Evolutionary conservation across 2,329 filamentous ascomycete genomes (phyloP), one percentile per base, ranked within the genome.

Genomic region (Monosporascus cannonballus): DNA sequence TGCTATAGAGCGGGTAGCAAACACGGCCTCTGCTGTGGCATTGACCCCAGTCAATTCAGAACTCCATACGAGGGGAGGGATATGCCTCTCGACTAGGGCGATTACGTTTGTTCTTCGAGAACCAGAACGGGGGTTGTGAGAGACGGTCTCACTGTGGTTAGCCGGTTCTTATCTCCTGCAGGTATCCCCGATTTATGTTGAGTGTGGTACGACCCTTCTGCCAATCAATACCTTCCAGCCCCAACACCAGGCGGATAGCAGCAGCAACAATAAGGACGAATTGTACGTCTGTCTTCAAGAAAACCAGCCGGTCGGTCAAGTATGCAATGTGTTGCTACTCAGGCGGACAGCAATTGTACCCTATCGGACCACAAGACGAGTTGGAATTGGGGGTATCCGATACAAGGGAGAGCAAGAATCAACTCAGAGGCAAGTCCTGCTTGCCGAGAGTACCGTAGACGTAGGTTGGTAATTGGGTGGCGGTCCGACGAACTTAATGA

Each of bases 1-100:
- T 51, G 54, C 49, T 56, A 58, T 56, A 54, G 52, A 54, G 60
- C 56, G 47, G 49, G 52, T 58, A 61, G 56, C 58, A 62, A 60
- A 62, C 57, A 60, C 56, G 50, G 57, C 46, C 56, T 55, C 56
- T 60, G 57, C 52, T 53, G 55, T 49, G 54, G 57, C 55, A 58
- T 58, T 34, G 53, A 56, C 48, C 56, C 51, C 51, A 52, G 53
- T 54, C 51, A 55, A 56, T 52, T 55, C 58, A 53, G 52, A 38
- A 53, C 54, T 54, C 61, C 57, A 61, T 61, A 49, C 55, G 58
- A 58, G 51, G 51, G 14, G 54, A 54, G 54, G 41, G 52, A 51
- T 48, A n/a, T 55, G 52, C 47, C 48, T 30, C 15, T 15, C 55
- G 49, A 54, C 54, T 50, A 51, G 47, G 50, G 53, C 51, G 50